These are phyloP conservation scores for Penicillium manginii DNA, from an alignment of 495 filamentous ascomycete species.

Conservation along the genomic window DNA sequence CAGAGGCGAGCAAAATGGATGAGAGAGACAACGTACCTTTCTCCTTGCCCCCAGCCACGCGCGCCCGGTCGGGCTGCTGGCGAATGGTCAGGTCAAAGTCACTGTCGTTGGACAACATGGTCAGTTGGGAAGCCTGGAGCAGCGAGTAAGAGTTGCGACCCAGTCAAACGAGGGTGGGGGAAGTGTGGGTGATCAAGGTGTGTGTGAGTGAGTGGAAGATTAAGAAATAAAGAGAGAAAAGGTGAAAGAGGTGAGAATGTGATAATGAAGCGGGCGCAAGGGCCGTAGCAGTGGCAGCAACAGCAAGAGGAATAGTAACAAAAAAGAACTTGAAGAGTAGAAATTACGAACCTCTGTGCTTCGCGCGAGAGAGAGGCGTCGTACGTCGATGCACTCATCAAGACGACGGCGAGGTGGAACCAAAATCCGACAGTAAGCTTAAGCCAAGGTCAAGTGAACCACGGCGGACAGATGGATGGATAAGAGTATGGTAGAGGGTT, in stretches of 20 bases:
- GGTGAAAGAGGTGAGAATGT: not conserved
- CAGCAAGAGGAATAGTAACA: constrained; percentile 13
- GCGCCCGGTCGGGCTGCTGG: constrained; percentile 68
- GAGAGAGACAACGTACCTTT: constrained; percentile 52
- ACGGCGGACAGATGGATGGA: constrained; percentile 15
- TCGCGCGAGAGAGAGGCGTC: constrained; percentile 51
- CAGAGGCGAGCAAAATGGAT: not conserved
- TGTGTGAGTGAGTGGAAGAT: no score
- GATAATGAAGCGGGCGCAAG: no score
- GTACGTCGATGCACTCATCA: constrained; percentile 53
- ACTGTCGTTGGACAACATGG: constrained; percentile 48
- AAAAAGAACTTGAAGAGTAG: not conserved
- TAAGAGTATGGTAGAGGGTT: not conserved
- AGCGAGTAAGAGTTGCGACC: constrained; percentile 38
- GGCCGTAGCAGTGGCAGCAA: no score
- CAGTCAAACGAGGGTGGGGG: constrained; percentile 14
- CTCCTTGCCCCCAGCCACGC: constrained; percentile 73
- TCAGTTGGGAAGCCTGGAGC: constrained; percentile 42
- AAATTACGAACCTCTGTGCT: constrained; percentile 42
- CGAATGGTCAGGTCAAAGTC: constrained; percentile 67
- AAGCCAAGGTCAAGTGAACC: constrained; percentile 2
- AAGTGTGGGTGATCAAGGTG: no score
- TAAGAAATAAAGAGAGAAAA: not conserved
- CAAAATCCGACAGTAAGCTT: constrained; percentile 24
- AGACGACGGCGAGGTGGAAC: constrained; percentile 41